These are phyloP conservation scores for Penicillium sp. DNA, from an alignment of 2,329 filamentous ascomycete species.

Conservation along the genomic window DNA sequence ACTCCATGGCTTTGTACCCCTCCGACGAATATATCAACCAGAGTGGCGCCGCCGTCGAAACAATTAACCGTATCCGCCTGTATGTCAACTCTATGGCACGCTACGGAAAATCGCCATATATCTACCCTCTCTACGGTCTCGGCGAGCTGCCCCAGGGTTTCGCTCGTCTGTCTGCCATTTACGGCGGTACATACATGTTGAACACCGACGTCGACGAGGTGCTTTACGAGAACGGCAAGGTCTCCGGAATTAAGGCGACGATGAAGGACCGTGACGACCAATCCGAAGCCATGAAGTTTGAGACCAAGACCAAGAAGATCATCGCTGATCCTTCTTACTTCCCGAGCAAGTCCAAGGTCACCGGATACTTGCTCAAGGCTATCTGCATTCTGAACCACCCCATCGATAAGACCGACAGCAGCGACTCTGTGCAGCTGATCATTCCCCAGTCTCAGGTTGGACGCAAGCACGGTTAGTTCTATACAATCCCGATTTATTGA, in stretches of 20 bases:
- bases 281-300: constrained; percentile 77
- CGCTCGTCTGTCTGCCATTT: constrained; percentile 94
- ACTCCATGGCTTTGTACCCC: constrained; percentile 95
- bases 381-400: constrained; percentile 98
- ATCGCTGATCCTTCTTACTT: constrained; percentile 97
- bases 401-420: constrained; percentile 80
- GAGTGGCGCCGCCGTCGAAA: constrained; percentile 72
- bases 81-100: constrained; percentile 97
- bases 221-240: constrained; percentile 75
- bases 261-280: constrained; percentile 83
- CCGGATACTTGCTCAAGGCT: constrained; percentile 87
- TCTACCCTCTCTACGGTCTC: constrained; percentile 97
- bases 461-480: constrained; percentile 81
- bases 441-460: constrained; percentile 97
- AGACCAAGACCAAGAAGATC: constrained; percentile 94
- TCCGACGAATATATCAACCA: constrained; percentile 81
- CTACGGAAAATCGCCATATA: constrained; percentile 98
- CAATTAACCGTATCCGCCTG: constrained; percentile 86
- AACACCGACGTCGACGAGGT: constrained; percentile 93
- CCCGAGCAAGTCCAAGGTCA: constrained; percentile 78
- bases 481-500: background rate
- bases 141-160: constrained; percentile 97
- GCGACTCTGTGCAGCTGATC: constrained; percentile 90
- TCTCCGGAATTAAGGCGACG: constrained; percentile 93
- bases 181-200: constrained; percentile 98